phyloP scores from a whole-genome alignment of 768 basidiomycete genomes.

The Leccinum uliginosum region DNA sequence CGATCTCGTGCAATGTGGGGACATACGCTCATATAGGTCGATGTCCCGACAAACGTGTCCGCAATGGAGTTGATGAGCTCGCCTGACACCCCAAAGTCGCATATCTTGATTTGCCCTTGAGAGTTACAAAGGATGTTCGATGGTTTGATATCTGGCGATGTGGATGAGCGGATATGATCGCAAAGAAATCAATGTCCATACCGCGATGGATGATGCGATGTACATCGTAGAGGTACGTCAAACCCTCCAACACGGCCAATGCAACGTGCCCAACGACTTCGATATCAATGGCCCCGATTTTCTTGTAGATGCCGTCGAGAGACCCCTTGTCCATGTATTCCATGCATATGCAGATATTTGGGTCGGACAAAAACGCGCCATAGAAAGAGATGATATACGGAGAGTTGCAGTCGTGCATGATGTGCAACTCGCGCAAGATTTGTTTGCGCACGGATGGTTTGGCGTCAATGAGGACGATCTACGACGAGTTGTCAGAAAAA shows the following conservation, averaged over 20 bases:
- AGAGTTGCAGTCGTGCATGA: conserved; percentile 97
- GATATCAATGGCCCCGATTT: conserved; percentile 89
- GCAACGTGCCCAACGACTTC: conserved; percentile 92
- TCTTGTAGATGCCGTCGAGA: conserved; percentile 93
- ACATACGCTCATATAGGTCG: conserved; percentile 98
- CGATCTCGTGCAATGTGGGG: conserved; percentile 4
- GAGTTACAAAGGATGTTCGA: conserved; percentile 97
- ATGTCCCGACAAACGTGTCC: conserved; percentile 98
- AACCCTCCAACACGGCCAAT: conserved; percentile 88
- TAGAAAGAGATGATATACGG: conserved; percentile 95
- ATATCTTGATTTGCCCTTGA: conserved; percentile 94
- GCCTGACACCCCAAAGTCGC: conserved; percentile 98
- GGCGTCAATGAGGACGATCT: conserved; percentile 96
- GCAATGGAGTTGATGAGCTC: conserved; percentile 99
- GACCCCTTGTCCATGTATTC: conserved; percentile 94
- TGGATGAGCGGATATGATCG: conserved; percentile 15
- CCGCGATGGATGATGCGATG: conserved; percentile 99
- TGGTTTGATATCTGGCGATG: conserved; percentile 86
- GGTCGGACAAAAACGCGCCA: conserved; percentile 94
- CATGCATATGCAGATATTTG: conserved; percentile 99
- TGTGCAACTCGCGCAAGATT: conserved; percentile 95
- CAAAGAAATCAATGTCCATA: conserved; percentile 36
- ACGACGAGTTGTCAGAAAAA: background rate
- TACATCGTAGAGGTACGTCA: conserved; percentile 96
- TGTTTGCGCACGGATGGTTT: conserved; percentile 96